A percentile compares a stretch with the other conserved stretches of the same genome.
These are phyloP conservation scores for Hymenochaete sp. DNA, from an alignment of 1,284 basidiomycete species.

Conservation along the genomic window DNA sequence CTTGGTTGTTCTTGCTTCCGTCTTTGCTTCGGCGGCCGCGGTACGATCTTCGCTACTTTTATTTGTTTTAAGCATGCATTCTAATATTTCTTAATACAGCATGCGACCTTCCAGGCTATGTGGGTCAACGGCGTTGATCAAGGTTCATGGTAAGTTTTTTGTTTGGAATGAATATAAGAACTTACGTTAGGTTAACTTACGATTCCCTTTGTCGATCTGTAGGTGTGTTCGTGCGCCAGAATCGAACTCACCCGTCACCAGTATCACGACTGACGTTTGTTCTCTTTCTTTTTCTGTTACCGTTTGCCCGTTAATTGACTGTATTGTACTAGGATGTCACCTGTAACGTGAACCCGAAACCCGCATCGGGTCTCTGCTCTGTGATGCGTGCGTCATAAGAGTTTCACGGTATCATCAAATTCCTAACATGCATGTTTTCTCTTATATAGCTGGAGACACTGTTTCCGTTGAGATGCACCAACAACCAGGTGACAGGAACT, in stretches of 20 bases:
- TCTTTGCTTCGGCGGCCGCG: conserved; percentile 32
- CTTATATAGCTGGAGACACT: conserved; percentile 33
- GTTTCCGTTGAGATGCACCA: conserved; percentile 50
- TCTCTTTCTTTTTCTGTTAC: neutral
- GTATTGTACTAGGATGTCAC: conserved; percentile 36
- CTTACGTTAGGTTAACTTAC: too few relatives aligned
- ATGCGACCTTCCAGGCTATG: conserved; percentile 46
- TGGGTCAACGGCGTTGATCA: conserved; percentile 46
- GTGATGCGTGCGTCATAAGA: conserved; percentile 31
- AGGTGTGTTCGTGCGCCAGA: conserved; percentile 38
- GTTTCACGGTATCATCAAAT: neutral
- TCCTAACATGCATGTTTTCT: neutral
- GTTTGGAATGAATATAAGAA: too few relatives aligned
- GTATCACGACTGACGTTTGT: conserved; percentile 31
- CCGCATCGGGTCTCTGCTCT: conserved; percentile 32
- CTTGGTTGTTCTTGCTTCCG: conserved; percentile 26
- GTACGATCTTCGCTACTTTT: too few relatives aligned
- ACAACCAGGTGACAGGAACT: conserved; percentile 39
- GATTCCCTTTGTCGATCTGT: too few relatives aligned
- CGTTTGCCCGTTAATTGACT: neutral
- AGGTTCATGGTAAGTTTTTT: conserved; percentile 34
- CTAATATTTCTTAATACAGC: too few relatives aligned
- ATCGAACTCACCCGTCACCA: conserved; percentile 41
- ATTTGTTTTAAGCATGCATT: too few relatives aligned
- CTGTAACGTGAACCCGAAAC: conserved; percentile 34